A percentile compares a stretch with the other conserved stretches of the same genome.
Conservation (phyloP, 129 eudicot species). For the Silybum marianum region DNA sequence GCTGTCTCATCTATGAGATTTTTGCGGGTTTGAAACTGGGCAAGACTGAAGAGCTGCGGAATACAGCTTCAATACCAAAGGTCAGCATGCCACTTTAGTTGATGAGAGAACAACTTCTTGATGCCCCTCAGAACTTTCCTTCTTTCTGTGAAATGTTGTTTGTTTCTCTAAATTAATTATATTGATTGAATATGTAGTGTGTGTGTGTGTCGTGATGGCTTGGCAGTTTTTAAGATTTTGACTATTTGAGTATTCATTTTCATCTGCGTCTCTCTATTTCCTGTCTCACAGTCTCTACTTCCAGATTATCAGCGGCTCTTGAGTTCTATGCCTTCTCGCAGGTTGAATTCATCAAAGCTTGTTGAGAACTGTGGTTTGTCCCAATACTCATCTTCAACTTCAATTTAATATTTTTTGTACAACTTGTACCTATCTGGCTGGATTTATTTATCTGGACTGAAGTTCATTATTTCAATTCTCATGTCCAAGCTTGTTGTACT, state of each 20-base stretch:
- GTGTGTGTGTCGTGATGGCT: conserved; percentile 10
- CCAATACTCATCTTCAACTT: conserved; percentile 22
- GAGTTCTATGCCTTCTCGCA: conserved; percentile 98
- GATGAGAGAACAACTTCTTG: conserved; percentile 1
- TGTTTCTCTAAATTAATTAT: conserved; percentile 5
- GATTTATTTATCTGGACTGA: background rate
- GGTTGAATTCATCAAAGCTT: conserved; percentile 96
- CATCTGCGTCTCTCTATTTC: conserved; percentile 47
- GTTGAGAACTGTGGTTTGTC: conserved; percentile 87
- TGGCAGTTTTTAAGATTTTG: conserved; percentile 32
- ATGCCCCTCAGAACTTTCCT: conserved; percentile 15
- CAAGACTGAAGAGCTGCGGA: conserved; percentile 91
- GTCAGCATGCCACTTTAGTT: conserved; percentile 43
- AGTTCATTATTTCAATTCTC: background rate
- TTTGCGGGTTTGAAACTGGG: conserved; percentile 74
- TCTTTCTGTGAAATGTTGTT: conserved; percentile 5
- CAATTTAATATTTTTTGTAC: conserved; percentile 3
- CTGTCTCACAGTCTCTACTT: conserved; percentile 93
- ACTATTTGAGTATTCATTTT: conserved; percentile 38
- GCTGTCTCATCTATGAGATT: conserved; percentile 93
- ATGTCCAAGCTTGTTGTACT: conserved; percentile 11
- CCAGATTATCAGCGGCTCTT: conserved; percentile 98
- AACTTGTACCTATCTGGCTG: background rate
- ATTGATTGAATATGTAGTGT: conserved; percentile 12
- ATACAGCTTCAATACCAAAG: conserved; percentile 91